phyloP scores from a whole-genome alignment of 2,329 filamentous ascomycete genomes.

The Epichloe typhina region DNA sequence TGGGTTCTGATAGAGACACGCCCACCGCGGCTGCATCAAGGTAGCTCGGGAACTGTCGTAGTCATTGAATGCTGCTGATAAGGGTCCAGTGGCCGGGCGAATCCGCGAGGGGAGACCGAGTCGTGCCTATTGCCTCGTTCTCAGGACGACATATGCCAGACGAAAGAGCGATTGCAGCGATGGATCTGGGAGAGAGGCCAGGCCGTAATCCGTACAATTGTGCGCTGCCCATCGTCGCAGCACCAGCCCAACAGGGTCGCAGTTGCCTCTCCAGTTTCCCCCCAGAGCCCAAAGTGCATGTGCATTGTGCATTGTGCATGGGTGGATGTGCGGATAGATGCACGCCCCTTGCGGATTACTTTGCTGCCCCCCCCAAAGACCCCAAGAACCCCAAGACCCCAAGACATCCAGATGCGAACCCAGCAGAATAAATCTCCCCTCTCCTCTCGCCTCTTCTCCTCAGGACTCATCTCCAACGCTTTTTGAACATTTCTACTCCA shows the following conservation, averaged over 20 bases:
- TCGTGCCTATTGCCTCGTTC: too few species aligned
- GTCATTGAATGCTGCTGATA: too few species aligned
- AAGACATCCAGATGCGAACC: background rate
- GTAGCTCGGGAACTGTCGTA: background rate
- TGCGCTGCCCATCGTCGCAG: background rate
- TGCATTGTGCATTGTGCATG: background rate
- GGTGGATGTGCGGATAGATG: background rate
- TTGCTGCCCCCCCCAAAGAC: background rate
- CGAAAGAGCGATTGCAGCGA: background rate
- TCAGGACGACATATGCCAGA: too few species aligned
- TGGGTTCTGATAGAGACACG: background rate
- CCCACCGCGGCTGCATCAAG: background rate
- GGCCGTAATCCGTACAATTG: too few species aligned
- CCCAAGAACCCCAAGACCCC: background rate
- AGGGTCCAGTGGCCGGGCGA: too few species aligned
- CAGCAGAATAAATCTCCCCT: constrained; percentile 3
- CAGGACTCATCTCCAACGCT: background rate
- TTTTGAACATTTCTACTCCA: background rate
- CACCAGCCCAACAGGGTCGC: background rate
- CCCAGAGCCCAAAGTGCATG: background rate
- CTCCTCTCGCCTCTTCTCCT: background rate
- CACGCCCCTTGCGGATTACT: background rate
- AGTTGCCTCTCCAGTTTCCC: background rate
- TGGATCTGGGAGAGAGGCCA: background rate
- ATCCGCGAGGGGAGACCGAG: too few species aligned